Evolutionary conservation across 148 eudicot species (phyloP).

Genomic region (Rhododendron griersonianum): DNA sequence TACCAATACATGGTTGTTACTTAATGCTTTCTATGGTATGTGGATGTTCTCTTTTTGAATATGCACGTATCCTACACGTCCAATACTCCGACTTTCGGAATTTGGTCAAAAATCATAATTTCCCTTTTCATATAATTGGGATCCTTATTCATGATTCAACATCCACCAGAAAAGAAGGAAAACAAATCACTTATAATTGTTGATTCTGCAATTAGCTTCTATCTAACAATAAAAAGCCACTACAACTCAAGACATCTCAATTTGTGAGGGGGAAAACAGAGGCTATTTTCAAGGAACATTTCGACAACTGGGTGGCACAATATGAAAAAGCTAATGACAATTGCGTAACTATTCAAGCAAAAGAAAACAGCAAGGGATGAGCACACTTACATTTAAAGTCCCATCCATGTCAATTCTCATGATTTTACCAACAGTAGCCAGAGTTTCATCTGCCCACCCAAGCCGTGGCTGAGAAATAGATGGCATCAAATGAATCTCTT

Average conservation of each 20-base stretch:
- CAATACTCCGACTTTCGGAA: neutral
- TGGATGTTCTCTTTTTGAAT: neutral
- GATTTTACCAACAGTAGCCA: slow-evolving; percentile 84
- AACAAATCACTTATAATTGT: neutral
- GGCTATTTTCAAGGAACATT: neutral
- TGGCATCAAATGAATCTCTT: slow-evolving; percentile 81
- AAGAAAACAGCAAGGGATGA: neutral
- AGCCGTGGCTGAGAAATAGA: slow-evolving; percentile 84
- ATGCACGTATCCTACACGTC: neutral
- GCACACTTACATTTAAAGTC: slow-evolving; percentile 69
- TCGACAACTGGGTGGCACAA: neutral
- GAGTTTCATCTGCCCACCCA: slow-evolving; percentile 95
- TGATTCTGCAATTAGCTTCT: neutral
- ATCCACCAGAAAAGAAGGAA: neutral
- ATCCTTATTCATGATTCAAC: neutral
- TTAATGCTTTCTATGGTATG: neutral
- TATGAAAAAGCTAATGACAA: neutral
- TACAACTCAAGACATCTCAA: neutral
- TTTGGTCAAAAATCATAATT: neutral
- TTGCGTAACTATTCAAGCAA: neutral
- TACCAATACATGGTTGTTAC: neutral
- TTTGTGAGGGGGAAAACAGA: neutral
- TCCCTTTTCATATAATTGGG: no score
- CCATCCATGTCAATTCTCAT: slow-evolving; percentile 97
- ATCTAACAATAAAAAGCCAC: slow-evolving; percentile 2